These are phyloP conservation scores for Lathyrus oleraceus DNA, from an alignment of 306 rosid genomes.

Conservation along the genomic window DNA sequence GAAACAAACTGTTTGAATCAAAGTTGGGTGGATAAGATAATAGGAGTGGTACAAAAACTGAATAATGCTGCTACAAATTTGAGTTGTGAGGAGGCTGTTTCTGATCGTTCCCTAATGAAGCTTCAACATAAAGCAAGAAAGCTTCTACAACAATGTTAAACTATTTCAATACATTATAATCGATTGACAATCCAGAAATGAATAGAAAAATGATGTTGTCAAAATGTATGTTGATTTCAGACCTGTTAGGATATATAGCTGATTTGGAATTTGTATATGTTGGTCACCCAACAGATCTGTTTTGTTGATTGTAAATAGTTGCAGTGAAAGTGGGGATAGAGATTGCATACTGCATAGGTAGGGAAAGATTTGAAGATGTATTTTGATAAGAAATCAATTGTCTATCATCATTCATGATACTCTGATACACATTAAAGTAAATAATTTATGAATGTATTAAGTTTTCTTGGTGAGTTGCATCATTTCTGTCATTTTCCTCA, in stretches of 20 bases:
- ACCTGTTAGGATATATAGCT: not conserved
- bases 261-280: not conserved
- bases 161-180: not conserved
- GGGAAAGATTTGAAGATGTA: not conserved
- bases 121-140: conserved; percentile 66
- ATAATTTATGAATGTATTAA: conserved; percentile 32
- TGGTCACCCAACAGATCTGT: conserved; percentile 28
- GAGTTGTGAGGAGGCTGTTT: conserved; percentile 43
- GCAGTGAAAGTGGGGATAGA: not conserved
- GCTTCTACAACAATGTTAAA: conserved; percentile 39
- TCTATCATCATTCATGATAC: conserved; percentile 35
- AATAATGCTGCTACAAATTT: conserved; percentile 34
- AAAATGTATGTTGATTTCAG: conserved; percentile 8
- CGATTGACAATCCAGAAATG: not conserved
- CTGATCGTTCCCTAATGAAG: conserved; percentile 41
- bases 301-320: conserved; percentile 34
- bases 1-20: conserved; percentile 37
- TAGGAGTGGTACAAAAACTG: conserved; percentile 43
- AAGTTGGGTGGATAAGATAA: conserved; percentile 45
- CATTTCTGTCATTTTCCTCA: conserved; percentile 46
- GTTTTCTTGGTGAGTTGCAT: conserved; percentile 35
- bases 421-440: conserved; percentile 27
- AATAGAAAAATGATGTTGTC: conserved; percentile 11
- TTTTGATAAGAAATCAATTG: conserved; percentile 22
- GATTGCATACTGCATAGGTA: not conserved